Evolutionary conservation across 1,284 basidiomycete genomes (phyloP).

Genomic region (Kwoniella shivajii): DNA sequence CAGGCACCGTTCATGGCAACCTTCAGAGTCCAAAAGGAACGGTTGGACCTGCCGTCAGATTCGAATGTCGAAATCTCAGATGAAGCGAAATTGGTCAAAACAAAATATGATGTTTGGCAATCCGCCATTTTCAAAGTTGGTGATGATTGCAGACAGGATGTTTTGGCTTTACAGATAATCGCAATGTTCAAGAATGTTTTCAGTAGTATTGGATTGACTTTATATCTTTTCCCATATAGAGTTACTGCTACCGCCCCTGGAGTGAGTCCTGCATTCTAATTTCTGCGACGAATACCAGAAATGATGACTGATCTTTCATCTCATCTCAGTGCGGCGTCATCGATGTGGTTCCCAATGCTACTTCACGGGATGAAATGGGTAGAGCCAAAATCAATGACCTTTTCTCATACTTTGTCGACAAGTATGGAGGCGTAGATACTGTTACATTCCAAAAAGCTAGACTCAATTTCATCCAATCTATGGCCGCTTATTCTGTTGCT

Average conservation of each 20-base stretch:
- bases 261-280: constrained; percentile 59
- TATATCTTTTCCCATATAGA: constrained; percentile 95
- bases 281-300: not conserved
- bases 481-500: constrained; percentile 99
- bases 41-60: constrained; percentile 56
- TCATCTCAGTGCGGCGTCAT: constrained; percentile 87
- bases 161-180: constrained; percentile 93
- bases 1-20: constrained; percentile 99
- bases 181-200: constrained; percentile 99
- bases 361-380: constrained; percentile 99
- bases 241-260: constrained; percentile 97
- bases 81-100: constrained; percentile 57
- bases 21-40: constrained; percentile 92
- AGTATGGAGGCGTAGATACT: constrained; percentile 87
- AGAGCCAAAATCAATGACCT: constrained; percentile 97
- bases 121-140: constrained; percentile 99
- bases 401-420: constrained; percentile 89
- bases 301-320: not conserved
- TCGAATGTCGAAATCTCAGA: constrained; percentile 36
- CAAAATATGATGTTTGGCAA: constrained; percentile 90
- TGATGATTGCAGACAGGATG: constrained; percentile 97
- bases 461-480: constrained; percentile 95
- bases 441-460: constrained; percentile 90
- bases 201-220: constrained; percentile 76
- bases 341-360: constrained; percentile 97